phyloP scores from a whole-genome alignment of 106 monocot genomes.

The Phalaenopsis equestris region DNA sequence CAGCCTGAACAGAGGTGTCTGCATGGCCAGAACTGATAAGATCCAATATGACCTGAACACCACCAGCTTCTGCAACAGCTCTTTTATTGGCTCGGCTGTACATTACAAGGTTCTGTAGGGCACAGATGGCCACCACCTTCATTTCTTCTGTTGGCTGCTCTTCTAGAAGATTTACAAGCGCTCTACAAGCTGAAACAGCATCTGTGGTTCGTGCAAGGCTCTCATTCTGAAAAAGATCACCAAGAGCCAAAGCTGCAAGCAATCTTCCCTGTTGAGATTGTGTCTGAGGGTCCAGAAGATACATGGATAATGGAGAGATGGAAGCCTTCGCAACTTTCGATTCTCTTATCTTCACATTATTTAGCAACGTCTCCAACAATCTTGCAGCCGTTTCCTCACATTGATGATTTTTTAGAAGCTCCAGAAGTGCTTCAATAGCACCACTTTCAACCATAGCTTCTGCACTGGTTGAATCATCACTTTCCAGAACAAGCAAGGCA shows the following conservation, averaged over 20 bases:
- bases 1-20: constrained; percentile 94
- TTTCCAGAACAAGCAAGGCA: constrained; percentile 92
- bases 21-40: constrained; percentile 76
- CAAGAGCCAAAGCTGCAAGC: constrained; percentile 83
- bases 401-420: constrained; percentile 77
- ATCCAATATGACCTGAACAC: constrained; percentile 91
- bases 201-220: constrained; percentile 72
- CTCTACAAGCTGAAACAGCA: constrained; percentile 86
- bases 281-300: constrained; percentile 94
- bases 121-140: constrained; percentile 97
- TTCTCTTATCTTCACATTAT: constrained; percentile 90
- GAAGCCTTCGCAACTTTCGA: constrained; percentile 80
- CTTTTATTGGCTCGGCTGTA: constrained; percentile 90
- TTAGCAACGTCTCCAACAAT: constrained; percentile 82
- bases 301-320: constrained; percentile 83
- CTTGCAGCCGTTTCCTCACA: constrained; percentile 94
- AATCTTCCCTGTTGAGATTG: constrained; percentile 92
- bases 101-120: constrained; percentile 92
- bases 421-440: constrained; percentile 80
- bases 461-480: constrained; percentile 94
- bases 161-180: constrained; percentile 96
- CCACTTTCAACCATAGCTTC: constrained; percentile 98
- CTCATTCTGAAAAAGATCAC: constrained; percentile 98
- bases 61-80: constrained; percentile 99
- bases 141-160: constrained; percentile 97